These are phyloP conservation scores for Lentinus brumalis DNA, from an alignment of 768 basidiomycete species.

Conservation along the genomic window DNA sequence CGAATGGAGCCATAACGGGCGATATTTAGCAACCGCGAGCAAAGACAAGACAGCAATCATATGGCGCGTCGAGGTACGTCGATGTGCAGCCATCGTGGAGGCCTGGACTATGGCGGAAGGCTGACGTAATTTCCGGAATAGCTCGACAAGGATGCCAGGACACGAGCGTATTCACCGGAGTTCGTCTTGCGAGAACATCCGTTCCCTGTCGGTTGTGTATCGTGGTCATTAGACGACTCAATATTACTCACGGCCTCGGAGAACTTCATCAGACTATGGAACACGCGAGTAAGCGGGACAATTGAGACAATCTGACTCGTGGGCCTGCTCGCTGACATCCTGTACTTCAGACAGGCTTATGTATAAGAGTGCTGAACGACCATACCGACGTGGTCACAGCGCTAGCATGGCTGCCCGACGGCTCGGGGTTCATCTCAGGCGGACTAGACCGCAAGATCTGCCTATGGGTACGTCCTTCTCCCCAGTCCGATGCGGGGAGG, in stretches of 20 bases:
- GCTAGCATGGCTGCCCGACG: slow-evolving; percentile 86
- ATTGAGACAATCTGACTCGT: slow-evolving; percentile 9
- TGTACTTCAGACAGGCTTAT: slow-evolving; percentile 65
- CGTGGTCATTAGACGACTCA: slow-evolving; percentile 92
- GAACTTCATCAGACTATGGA: slow-evolving; percentile 84
- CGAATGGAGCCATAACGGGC: slow-evolving; percentile 92
- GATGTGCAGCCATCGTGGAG: slow-evolving; percentile 6
- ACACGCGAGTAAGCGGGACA: slow-evolving; percentile 67
- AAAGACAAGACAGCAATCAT: slow-evolving; percentile 88
- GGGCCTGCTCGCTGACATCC: slow-evolving; percentile 6
- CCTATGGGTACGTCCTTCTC: slow-evolving; percentile 66
- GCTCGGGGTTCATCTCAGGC: slow-evolving; percentile 86
- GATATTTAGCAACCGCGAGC: slow-evolving; percentile 82
- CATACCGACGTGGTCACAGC: slow-evolving; percentile 87
- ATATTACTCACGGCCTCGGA: slow-evolving; percentile 85
- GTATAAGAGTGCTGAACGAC: slow-evolving; percentile 62
- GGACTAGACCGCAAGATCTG: slow-evolving; percentile 83
- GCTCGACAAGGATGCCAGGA: slow-evolving; percentile 49
- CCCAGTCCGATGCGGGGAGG: slow-evolving; percentile 12
- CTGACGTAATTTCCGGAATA: slow-evolving; percentile 27
- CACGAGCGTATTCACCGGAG: slow-evolving; percentile 61
- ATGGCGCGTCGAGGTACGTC: slow-evolving; percentile 80
- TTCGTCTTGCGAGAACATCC: slow-evolving; percentile 73
- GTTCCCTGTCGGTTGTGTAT: slow-evolving; percentile 76
- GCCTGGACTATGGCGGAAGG: slow-evolving; percentile 2